Evolutionary conservation across 1,284 basidiomycete species (phyloP).

Genomic region (Papiliotrema nemorosa): DNA sequence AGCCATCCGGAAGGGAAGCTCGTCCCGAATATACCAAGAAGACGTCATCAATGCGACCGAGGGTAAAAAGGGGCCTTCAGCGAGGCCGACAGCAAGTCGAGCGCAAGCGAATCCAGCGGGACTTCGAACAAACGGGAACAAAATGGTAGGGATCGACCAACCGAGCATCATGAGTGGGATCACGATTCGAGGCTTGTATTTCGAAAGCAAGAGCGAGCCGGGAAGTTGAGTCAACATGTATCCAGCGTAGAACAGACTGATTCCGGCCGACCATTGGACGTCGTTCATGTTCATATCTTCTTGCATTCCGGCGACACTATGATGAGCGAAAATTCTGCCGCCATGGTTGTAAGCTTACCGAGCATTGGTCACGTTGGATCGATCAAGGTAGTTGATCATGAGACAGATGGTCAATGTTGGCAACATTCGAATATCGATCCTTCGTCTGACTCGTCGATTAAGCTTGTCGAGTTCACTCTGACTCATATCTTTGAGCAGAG

Average conservation of each 20-base stretch:
- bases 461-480: constrained; percentile 9
- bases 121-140: constrained; percentile 11
- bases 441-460: constrained; percentile 7
- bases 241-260: constrained; percentile 14
- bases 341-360: background rate
- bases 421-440: constrained; percentile 13
- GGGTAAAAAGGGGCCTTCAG: constrained; percentile 14
- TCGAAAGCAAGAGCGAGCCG: constrained; percentile 11
- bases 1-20: constrained; percentile 17
- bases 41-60: constrained; percentile 15
- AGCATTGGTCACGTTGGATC: constrained; percentile 12
- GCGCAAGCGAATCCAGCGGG: constrained; percentile 12
- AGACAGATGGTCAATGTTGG: constrained; percentile 12
- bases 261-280: constrained; percentile 12
- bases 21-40: constrained; percentile 14
- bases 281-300: constrained; percentile 12
- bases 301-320: constrained; percentile 11
- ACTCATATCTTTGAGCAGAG: constrained; percentile 6
- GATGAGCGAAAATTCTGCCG: background rate
- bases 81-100: constrained; percentile 13
- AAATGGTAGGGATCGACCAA: constrained; percentile 15
- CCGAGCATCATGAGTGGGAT: constrained; percentile 15
- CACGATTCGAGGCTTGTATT: constrained; percentile 14
- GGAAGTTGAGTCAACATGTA: constrained; percentile 16
- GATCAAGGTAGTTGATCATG: constrained; percentile 18